phyloP scores from a whole-genome alignment of 768 basidiomycete genomes.

The Amanita exitialis region DNA sequence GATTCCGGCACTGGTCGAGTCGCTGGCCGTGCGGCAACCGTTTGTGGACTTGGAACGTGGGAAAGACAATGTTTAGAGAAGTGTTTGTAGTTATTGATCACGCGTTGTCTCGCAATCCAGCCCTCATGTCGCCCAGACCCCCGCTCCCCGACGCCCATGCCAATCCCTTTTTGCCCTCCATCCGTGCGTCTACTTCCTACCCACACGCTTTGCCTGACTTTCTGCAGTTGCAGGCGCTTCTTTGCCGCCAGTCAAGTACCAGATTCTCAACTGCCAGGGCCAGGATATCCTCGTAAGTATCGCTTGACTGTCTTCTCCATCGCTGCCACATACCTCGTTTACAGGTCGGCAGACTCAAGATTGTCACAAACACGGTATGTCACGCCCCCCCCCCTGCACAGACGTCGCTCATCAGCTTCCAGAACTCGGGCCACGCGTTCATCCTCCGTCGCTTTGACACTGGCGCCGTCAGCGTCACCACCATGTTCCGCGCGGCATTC shows the following conservation, averaged over 20 bases:
- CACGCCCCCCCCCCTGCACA: constrained; percentile 1
- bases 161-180: constrained; percentile 38
- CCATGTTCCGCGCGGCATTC: constrained; percentile 95
- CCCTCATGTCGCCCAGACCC: constrained; percentile 32
- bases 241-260: constrained; percentile 79
- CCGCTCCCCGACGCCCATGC: constrained; percentile 39
- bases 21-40: constrained; percentile 56
- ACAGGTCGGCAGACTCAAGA: constrained; percentile 84
- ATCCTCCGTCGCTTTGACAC: constrained; percentile 93
- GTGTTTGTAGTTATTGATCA: constrained; percentile 21
- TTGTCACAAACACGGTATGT: constrained; percentile 68
- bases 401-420: constrained; percentile 12
- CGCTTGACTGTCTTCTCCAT: background rate
- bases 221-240: constrained; percentile 23
- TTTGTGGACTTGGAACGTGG: constrained; percentile 31
- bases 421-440: constrained; percentile 82
- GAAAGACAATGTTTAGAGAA: constrained; percentile 14
- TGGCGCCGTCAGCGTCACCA: constrained; percentile 83
- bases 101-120: constrained; percentile 10
- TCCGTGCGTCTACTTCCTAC: constrained; percentile 22
- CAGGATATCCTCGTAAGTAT: constrained; percentile 55
- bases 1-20: constrained; percentile 62
- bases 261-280: constrained; percentile 81
- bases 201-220: constrained; percentile 8
- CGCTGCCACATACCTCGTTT: constrained; percentile 3